Evolutionary conservation across 2,329 filamentous ascomycete species (phyloP), one percentile per base, ranked within the genome.

Genomic region (Colletotrichum sublineola): DNA sequence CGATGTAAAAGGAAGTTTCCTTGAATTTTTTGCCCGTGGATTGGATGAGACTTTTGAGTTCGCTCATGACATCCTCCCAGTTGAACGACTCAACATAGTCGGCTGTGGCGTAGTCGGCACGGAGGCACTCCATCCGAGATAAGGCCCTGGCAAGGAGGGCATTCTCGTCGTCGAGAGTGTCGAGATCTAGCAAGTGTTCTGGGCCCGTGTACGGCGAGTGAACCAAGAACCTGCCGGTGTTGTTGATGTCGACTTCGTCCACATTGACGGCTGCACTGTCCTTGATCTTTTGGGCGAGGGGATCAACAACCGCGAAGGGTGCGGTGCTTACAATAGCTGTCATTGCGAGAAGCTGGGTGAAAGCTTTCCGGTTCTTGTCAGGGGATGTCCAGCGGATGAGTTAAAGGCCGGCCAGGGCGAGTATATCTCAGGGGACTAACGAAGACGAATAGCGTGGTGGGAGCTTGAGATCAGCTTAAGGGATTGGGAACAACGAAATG

Each of bases 71-170:
- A 53, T 88, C 83, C 3, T 80, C 74, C 91, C 94, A 96, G 81
- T 97, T 97, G 84, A 97, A 95, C 0, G 90, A 90, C 2, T 91
- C 87, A 4, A 85, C 81, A 81, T 97, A 97, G 0, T 89, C 85
- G 1, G 91, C 90, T 1, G 91, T 95, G 69, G 94, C 93, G 82
- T 97, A 97, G 79, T 95, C 91, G 9, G 86, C 80, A 2, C 90
- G 88, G 24, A 90, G 83, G 48, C 90, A 89, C 71, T 84, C 85
- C 75, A 97, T 85, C 18, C 84, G 83, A 38, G 89, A 88, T 71
- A 97, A 84, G 0, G 94, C 93, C 72, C 90, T 87, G 6, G 94
- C 92, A 66, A 97, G 86, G 63, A 97, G 86, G 12, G 86, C 88
- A 74, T 91, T 91, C 74, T 93, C 88, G 0, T 82, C 82, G 74